These are phyloP conservation scores for Ambispora gerdemannii DNA, from an alignment of 192 early-diverging fungal genomes.

Conservation along the genomic window DNA sequence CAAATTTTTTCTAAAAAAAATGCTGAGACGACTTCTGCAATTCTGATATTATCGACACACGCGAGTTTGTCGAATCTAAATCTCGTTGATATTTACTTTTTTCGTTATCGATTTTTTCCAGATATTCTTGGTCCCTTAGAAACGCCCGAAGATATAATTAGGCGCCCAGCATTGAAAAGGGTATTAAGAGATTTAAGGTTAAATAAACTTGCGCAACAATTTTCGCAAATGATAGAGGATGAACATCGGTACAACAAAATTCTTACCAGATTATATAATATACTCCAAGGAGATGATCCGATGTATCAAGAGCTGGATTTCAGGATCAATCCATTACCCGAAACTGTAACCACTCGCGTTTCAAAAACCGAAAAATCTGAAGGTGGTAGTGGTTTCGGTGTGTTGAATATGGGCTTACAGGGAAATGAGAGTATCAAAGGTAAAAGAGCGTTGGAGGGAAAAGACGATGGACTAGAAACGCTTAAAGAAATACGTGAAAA, in stretches of 20 bases:
- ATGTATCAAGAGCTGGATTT: conserved; percentile 53
- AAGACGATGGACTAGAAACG: conserved; percentile 22
- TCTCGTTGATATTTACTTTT: too few species aligned
- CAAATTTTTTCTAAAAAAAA: conserved; percentile 29
- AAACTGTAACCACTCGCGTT: conserved; percentile 24
- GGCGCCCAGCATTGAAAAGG: conserved; percentile 46
- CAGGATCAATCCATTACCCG: conserved; percentile 21
- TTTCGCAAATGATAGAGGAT: conserved; percentile 62
- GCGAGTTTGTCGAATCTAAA: too few species aligned
- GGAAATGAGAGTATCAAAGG: conserved; percentile 22
- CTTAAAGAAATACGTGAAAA: conserved; percentile 12
- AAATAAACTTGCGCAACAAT: conserved; percentile 49
- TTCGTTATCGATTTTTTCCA: too few species aligned
- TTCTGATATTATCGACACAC: too few species aligned
- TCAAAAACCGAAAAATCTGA: conserved; percentile 16
- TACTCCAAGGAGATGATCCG: conserved; percentile 62
- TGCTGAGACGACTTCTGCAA: too few species aligned
- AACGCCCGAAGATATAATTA: conserved; percentile 50
- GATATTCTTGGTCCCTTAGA: conserved; percentile 56
- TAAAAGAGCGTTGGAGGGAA: conserved; percentile 13
- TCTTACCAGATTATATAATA: conserved; percentile 50
- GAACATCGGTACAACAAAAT: conserved; percentile 61
- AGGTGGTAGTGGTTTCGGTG: conserved; percentile 28
- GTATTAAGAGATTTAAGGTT: conserved; percentile 54
- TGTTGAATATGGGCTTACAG: conserved; percentile 24